phyloP scores from a whole-genome alignment of 768 basidiomycete species.

The Crassisporium funariophilum region DNA sequence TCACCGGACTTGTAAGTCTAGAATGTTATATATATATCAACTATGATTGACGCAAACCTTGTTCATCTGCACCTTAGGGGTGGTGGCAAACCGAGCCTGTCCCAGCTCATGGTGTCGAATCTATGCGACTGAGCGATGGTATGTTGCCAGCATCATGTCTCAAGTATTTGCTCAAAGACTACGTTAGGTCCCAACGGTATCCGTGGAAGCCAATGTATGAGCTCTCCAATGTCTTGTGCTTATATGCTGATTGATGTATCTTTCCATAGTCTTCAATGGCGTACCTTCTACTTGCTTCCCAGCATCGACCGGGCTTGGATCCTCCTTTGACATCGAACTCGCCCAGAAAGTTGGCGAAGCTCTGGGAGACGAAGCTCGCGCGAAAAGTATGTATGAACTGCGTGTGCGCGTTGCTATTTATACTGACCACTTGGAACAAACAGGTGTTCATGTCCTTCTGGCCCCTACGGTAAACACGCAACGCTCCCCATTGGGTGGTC shows the following conservation, averaged over 20 bases:
- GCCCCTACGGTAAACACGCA: conserved; percentile 69
- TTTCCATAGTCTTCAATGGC: conserved; percentile 51
- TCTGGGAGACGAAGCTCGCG: conserved; percentile 54
- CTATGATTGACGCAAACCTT: background rate
- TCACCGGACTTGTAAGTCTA: conserved; percentile 43
- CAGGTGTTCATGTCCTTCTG: conserved; percentile 51
- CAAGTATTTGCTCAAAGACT: background rate
- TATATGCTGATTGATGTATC: conserved; percentile 32
- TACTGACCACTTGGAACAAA: background rate
- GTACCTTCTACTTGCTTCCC: conserved; percentile 60
- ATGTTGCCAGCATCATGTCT: conserved; percentile 1
- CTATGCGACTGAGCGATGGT: conserved; percentile 53
- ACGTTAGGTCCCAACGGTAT: conserved; percentile 53
- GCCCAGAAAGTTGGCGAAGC: conserved; percentile 48
- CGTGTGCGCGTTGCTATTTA: conserved; percentile 1
- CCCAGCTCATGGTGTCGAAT: conserved; percentile 40
- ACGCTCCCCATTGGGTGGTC: conserved; percentile 57
- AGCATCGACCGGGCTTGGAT: conserved; percentile 55
- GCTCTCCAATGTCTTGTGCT: conserved; percentile 16
- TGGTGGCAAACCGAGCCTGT: conserved; percentile 51
- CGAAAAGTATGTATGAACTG: conserved; percentile 39
- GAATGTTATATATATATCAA: background rate
- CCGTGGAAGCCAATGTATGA: conserved; percentile 47
- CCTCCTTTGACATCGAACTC: conserved; percentile 57
- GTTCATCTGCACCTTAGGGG: conserved; percentile 29